phyloP scores from a whole-genome alignment of 169 alveolate species.

The Plasmodium gallinaceum region DNA sequence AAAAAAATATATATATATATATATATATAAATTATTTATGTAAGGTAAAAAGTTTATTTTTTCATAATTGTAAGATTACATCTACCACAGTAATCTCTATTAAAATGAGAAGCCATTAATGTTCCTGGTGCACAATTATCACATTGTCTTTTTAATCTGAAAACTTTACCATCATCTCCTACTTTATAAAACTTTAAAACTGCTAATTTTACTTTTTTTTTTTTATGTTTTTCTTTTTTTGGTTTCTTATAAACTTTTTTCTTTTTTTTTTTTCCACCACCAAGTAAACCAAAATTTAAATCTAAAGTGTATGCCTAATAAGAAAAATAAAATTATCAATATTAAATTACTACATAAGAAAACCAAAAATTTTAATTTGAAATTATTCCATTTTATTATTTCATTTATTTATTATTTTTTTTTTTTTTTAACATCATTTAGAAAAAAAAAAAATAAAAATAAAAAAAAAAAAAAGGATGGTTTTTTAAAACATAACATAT shows the following conservation, averaged over 20 bases:
- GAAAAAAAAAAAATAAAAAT: too few species aligned
- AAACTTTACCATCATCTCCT: conserved; percentile 95
- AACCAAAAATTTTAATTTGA: too few species aligned
- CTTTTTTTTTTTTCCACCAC: conserved; percentile 96
- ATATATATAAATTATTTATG: background rate
- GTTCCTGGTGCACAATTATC: conserved; percentile 98
- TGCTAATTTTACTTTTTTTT: conserved; percentile 98
- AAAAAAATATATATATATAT: conserved; percentile 10
- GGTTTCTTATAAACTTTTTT: conserved; percentile 95
- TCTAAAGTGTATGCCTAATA: conserved; percentile 52
- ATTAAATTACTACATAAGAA: too few species aligned
- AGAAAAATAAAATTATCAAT: background rate
- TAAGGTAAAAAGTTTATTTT: conserved; percentile 65
- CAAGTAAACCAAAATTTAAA: conserved; percentile 78
- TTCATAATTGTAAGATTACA: conserved; percentile 94
- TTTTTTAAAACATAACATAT: too few species aligned
- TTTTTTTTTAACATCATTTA: too few species aligned
- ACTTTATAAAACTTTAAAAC: conserved; percentile 97
- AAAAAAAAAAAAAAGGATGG: too few species aligned
- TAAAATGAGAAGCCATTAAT: conserved; percentile 98
- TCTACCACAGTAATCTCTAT: conserved; percentile 98
- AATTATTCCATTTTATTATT: too few species aligned
- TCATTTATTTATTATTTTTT: too few species aligned
- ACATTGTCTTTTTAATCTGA: conserved; percentile 95
- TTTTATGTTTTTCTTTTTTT: conserved; percentile 96